Conservation (phyloP, 2,329 filamentous ascomycete genomes). For the Aspergillus novoparasiticus region DNA sequence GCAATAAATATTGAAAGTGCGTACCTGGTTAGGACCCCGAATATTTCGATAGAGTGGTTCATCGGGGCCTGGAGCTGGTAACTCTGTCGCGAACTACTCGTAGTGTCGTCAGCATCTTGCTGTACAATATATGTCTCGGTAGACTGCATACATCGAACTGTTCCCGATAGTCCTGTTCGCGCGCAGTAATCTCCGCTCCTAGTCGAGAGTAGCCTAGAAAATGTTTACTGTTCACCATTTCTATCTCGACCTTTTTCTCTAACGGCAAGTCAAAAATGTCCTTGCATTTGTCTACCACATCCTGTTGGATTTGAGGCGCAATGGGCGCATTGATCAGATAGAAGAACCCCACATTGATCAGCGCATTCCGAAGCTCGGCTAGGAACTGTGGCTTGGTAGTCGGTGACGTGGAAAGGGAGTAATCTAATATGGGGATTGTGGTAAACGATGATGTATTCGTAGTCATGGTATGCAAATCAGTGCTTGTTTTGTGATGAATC, state of each 20-base stretch:
- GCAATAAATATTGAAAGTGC: background rate
- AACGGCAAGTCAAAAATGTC: conserved; percentile 48
- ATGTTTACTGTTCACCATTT: conserved; percentile 45
- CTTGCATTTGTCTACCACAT: conserved; percentile 42
- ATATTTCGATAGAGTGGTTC: conserved; percentile 41
- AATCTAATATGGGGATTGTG: conserved; percentile 36
- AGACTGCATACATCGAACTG: conserved; percentile 36
- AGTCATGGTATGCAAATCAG: background rate
- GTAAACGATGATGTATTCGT: conserved; percentile 33
- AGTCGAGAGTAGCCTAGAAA: conserved; percentile 41
- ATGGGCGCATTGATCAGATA: conserved; percentile 36
- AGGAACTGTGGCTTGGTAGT: conserved; percentile 31
- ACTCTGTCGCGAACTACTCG: conserved; percentile 38
- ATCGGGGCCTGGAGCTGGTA: conserved; percentile 36
- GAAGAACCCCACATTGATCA: conserved; percentile 41
- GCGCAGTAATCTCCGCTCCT: conserved; percentile 37
- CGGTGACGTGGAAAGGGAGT: conserved; percentile 21
- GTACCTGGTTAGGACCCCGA: conserved; percentile 39
- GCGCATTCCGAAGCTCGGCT: conserved; percentile 30
- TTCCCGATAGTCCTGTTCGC: conserved; percentile 37
- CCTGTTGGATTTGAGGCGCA: conserved; percentile 22
- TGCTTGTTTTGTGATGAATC: background rate
- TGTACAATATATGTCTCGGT: background rate
- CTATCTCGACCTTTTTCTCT: conserved; percentile 52
- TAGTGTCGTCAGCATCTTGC: background rate